Evolutionary conservation across 1,139 yeast genomes (phyloP).

Genomic region (Geotrichum reessii): DNA sequence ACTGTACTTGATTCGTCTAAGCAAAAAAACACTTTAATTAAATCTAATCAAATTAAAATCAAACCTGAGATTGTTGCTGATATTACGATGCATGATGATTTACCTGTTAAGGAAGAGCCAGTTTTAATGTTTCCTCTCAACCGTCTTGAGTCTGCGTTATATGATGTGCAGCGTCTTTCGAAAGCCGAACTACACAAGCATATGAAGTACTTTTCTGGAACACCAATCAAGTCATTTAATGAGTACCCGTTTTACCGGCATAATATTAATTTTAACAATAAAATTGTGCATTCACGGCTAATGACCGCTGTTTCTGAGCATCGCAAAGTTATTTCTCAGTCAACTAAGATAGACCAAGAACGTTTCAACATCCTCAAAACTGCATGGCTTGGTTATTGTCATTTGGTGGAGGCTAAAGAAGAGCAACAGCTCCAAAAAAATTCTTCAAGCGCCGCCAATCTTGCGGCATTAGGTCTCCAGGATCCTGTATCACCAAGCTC

Average conservation of each 20-base stretch:
- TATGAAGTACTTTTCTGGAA: conserved; percentile 37
- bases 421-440: conserved; percentile 12
- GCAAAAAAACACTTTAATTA: background rate
- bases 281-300: conserved; percentile 40
- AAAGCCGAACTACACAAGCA: conserved; percentile 36
- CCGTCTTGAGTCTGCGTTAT: conserved; percentile 46
- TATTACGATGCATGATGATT: background rate
- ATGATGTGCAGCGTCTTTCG: conserved; percentile 47
- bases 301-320: conserved; percentile 32
- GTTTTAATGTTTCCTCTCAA: conserved; percentile 47
- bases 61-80: background rate
- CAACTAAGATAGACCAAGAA: conserved; percentile 43
- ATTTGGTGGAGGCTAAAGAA: conserved; percentile 47
- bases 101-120: background rate
- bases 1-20: background rate
- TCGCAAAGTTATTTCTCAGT: conserved; percentile 33
- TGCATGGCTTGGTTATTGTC: conserved; percentile 47
- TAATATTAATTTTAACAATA: conserved; percentile 42
- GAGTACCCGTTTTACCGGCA: conserved; percentile 49
- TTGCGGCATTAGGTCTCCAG: background rate
- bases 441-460: background rate
- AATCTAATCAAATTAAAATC: background rate
- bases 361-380: conserved; percentile 43
- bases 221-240: conserved; percentile 41
- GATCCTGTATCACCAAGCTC: conserved; percentile 12